Evolutionary conservation across 2,329 filamentous ascomycete genomes (phyloP).

Genomic region (Hymenoscyphus occultus): DNA sequence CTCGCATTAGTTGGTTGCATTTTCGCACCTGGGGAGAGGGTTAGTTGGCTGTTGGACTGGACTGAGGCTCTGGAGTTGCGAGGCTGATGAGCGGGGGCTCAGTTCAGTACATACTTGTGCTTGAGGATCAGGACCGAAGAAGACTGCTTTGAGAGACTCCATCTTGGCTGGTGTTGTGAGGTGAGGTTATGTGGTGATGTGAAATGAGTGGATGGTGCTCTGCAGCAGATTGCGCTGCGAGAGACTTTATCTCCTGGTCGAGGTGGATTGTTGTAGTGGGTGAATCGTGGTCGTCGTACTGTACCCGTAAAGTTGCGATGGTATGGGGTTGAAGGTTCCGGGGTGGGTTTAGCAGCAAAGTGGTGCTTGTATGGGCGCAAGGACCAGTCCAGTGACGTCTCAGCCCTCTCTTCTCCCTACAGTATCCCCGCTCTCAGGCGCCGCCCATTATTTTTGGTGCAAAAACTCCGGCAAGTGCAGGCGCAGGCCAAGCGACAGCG

Average conservation of each 20-base stretch:
- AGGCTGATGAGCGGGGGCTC: conserved; percentile 11
- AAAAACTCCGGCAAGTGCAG: background rate
- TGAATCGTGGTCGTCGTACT: background rate
- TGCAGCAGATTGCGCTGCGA: conserved; percentile 10
- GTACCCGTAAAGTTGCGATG: background rate
- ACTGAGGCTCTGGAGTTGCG: conserved; percentile 4
- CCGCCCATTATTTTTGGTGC: background rate
- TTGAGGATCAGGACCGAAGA: conserved; percentile 89
- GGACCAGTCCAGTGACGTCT: conserved; percentile 10
- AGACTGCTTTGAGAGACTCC: conserved; percentile 83
- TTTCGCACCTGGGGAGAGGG: conserved; percentile 72
- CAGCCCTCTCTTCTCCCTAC: background rate
- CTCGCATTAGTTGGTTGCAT: conserved; percentile 86
- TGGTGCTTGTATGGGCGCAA: background rate
- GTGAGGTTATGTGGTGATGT: background rate
- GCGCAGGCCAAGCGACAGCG: background rate
- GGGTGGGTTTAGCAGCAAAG: background rate
- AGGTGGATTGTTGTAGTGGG: background rate
- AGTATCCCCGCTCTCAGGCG: too few relatives aligned
- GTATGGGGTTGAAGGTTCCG: background rate
- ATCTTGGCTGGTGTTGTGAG: conserved; percentile 47
- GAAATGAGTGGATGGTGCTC: conserved; percentile 16
- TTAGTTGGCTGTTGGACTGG: background rate
- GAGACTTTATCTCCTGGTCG: conserved; percentile 4
- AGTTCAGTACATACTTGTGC: conserved; percentile 65